phyloP scores from a whole-genome alignment of 2,329 filamentous ascomycete species.

The Trichoderma afroharzianum region DNA sequence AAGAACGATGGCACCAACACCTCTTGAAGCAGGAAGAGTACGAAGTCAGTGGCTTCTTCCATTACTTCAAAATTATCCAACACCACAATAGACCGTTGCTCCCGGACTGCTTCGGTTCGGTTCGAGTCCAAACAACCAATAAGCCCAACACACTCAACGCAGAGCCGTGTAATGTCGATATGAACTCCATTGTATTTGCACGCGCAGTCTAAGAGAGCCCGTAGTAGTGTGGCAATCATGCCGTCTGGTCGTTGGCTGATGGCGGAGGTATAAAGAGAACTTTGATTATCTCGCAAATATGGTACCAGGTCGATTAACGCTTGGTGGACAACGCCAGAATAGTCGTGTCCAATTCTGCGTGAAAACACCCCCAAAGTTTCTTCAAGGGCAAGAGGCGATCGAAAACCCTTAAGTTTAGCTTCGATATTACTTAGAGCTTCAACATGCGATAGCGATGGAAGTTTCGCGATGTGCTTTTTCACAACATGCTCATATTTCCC shows the following conservation, averaged over 20 bases:
- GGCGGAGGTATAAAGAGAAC: conserved; percentile 72
- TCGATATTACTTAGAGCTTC: conserved; percentile 67
- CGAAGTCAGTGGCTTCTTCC: conserved; percentile 80
- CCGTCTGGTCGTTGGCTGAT: conserved; percentile 80
- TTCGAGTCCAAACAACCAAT: conserved; percentile 92
- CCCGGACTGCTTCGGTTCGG: conserved; percentile 73
- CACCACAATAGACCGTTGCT: conserved; percentile 79
- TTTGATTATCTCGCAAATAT: conserved; percentile 71
- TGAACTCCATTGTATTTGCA: conserved; percentile 72
- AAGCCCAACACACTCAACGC: conserved; percentile 78
- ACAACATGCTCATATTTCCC: conserved; percentile 60
- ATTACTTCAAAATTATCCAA: conserved; percentile 78
- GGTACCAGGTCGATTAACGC: conserved; percentile 72
- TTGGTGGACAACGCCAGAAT: conserved; percentile 77
- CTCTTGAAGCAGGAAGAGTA: conserved; percentile 78
- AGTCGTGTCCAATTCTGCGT: conserved; percentile 75
- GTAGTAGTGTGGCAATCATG: conserved; percentile 66
- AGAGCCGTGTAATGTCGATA: conserved; percentile 65
- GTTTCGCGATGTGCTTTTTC: conserved; percentile 63
- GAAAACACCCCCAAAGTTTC: conserved; percentile 69
- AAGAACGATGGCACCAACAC: conserved; percentile 89
- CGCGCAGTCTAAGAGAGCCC: conserved; percentile 80
- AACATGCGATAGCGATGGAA: conserved; percentile 75
- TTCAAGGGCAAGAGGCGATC: conserved; percentile 45
- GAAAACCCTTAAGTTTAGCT: conserved; percentile 59